Evolutionary conservation across 305 asterid genomes (phyloP), one percentile per base, ranked within the genome.

Genomic region (Withania somnifera): DNA sequence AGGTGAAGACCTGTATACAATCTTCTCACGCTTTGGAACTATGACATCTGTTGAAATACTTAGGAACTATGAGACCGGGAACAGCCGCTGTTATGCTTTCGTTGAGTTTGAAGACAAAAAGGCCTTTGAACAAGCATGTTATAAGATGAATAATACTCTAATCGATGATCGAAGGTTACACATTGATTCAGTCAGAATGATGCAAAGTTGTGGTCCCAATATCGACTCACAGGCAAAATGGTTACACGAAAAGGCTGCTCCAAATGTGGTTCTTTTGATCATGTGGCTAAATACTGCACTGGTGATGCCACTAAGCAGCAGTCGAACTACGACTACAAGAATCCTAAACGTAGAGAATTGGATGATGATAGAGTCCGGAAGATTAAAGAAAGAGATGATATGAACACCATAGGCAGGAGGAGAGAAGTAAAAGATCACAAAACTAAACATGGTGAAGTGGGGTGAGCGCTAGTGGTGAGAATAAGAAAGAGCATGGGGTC

Each of bases 231-330:
- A 36, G 40, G 40, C 40, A 6, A 36, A 36, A 36, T 36, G 40
- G 40, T 0, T 36, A 36, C 40, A 36, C 7, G 40, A 36, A 36
- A 36, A 36, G 40, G 40, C 6, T 95, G 99, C 92, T 93, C 88
- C 88, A 95, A 89, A 86, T 97, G 99, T 82, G 99, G 99, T 82
- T 94, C 99, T 76, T 67, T 86, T 7, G 97, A 95, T 87, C 98
- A 93, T 84, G 61, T 93, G 69, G 99, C 99, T 68, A 97, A 89
- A 87, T 97, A 95, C 89, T 97, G 99, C 90, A 83, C 88, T 3
- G 98, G 93, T 57, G 93, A 90, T 80, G 85, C 92, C 53, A 81
- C 87, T 63, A 83, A 87, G 67, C 92, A 87, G 82, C 91, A 84
- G 45, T 69, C 91, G 4, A 95, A 92, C 61, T 97, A 85, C 87